phyloP scores from a whole-genome alignment of 176 grass and related monocot genomes.

The Triticum monococcum region DNA sequence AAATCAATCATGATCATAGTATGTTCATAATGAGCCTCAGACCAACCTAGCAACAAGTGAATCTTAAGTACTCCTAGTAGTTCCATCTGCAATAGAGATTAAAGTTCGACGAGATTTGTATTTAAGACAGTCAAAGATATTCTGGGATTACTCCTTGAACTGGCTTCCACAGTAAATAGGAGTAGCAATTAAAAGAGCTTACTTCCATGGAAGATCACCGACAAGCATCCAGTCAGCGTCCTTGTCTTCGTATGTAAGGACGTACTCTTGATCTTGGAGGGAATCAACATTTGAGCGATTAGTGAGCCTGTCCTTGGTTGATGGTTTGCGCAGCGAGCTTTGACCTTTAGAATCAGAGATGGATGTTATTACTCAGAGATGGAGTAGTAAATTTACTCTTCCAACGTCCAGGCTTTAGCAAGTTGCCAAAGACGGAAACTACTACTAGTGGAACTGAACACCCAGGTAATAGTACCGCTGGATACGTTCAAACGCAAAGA shows the following conservation, averaged over 20 bases:
- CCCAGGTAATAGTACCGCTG: background rate
- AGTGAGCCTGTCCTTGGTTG: constrained; percentile 44
- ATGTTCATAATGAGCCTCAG: background rate
- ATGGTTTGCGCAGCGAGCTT: constrained; percentile 33
- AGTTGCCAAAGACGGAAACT: background rate
- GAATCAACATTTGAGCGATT: constrained; percentile 48
- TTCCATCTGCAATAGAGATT: background rate
- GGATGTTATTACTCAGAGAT: background rate
- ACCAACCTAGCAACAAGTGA: background rate
- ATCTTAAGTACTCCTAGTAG: constrained; percentile 1
- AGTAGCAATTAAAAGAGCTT: constrained; percentile 25
- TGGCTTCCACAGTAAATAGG: background rate
- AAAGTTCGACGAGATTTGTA: background rate
- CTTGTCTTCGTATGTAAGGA: constrained; percentile 78
- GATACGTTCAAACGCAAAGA: background rate
- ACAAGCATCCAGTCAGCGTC: constrained; percentile 86
- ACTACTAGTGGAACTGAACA: background rate
- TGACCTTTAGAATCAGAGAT: constrained; percentile 40
- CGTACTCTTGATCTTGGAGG: constrained; percentile 65
- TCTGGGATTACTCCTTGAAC: background rate
- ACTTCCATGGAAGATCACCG: constrained; percentile 81
- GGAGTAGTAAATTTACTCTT: background rate
- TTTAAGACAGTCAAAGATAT: background rate
- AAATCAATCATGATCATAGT: background rate
- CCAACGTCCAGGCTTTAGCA: background rate